Conservation (phyloP, 2,329 filamentous ascomycete genomes). For the Zymoseptoria brevis region DNA sequence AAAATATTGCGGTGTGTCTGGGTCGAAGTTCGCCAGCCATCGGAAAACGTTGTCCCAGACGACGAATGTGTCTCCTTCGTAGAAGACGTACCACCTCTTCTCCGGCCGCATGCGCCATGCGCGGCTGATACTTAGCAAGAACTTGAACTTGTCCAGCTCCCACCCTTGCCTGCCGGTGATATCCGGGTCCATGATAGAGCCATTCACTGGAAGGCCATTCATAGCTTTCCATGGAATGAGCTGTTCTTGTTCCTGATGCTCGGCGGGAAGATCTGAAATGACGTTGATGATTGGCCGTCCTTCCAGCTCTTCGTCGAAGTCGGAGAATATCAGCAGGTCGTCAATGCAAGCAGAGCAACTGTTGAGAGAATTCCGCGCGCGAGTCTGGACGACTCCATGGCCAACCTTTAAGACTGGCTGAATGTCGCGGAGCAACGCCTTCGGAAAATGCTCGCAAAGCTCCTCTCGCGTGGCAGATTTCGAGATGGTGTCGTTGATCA, state of each 20-base stretch:
- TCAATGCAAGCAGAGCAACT: slow-evolving; percentile 47
- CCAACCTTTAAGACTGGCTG: slow-evolving; percentile 46
- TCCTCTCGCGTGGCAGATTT: slow-evolving; percentile 17
- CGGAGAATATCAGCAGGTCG: slow-evolving; percentile 42
- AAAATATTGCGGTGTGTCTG: slow-evolving; percentile 12
- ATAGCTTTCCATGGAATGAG: slow-evolving; percentile 9
- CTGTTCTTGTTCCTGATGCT: slow-evolving; percentile 10
- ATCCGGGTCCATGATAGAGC: slow-evolving; percentile 6
- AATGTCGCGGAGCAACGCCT: slow-evolving; percentile 34
- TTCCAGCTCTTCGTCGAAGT: slow-evolving; percentile 38
- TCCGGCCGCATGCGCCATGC: slow-evolving; percentile 41
- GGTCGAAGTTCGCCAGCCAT: slow-evolving; percentile 7
- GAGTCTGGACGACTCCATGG: slow-evolving; percentile 36
- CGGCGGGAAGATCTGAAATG: slow-evolving; percentile 38
- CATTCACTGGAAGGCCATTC: slow-evolving; percentile 12
- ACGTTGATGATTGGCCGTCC: slow-evolving; percentile 37
- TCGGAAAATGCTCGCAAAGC: slow-evolving; percentile 35
- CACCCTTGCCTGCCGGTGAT: slow-evolving; percentile 32
- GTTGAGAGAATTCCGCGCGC: slow-evolving; percentile 41
- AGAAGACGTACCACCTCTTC: slow-evolving; percentile 46
- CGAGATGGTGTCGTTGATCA: slow-evolving; percentile 7
- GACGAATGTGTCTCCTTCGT: slow-evolving; percentile 45
- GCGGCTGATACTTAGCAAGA: slow-evolving; percentile 44
- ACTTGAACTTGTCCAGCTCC: slow-evolving; percentile 48
- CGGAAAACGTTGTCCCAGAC: slow-evolving; percentile 31